These are phyloP conservation scores for Kalmusia sp. DNA, from an alignment of 2,329 filamentous ascomycete genomes.

Conservation along the genomic window DNA sequence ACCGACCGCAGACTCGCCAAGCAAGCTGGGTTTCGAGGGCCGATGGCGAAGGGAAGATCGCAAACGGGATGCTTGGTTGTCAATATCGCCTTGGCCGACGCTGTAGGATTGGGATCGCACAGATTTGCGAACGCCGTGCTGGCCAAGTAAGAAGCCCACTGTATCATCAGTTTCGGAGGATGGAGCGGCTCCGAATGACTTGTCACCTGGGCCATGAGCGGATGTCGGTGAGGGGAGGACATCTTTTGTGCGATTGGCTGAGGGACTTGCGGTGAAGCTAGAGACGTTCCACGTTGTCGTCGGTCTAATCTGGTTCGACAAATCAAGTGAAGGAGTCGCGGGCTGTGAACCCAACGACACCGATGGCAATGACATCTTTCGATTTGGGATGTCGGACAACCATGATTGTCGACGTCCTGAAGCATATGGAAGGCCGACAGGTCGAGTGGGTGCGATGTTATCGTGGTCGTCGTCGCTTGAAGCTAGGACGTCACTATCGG, in stretches of 20 bases:
- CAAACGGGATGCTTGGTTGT: constrained; percentile 53
- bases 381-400: constrained; percentile 78
- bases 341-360: constrained; percentile 79
- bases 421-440: constrained; percentile 25
- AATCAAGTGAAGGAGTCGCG: constrained; percentile 76
- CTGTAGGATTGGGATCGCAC: constrained; percentile 97
- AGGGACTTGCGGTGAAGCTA: constrained; percentile 33
- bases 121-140: constrained; percentile 80
- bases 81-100: constrained; percentile 80
- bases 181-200: constrained; percentile 30
- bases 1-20: constrained; percentile 62
- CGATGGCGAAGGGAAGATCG: constrained; percentile 71
- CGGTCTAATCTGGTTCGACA: constrained; percentile 49
- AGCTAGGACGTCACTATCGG: constrained; percentile 90
- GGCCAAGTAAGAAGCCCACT: constrained; percentile 41
- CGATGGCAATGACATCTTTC: constrained; percentile 76
- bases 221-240: constrained; percentile 44
- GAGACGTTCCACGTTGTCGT: constrained; percentile 51
- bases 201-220: constrained; percentile 29
- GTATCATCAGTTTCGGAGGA: constrained; percentile 58
- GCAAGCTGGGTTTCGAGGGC: constrained; percentile 78
- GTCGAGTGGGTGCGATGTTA: constrained; percentile 39
- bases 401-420: constrained; percentile 38
- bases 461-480: constrained; percentile 94
- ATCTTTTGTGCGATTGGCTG: constrained; percentile 39